These are phyloP conservation scores for Nakazawaea ambrosiae DNA, from an alignment of 805 yeast species.

Conservation along the genomic window DNA sequence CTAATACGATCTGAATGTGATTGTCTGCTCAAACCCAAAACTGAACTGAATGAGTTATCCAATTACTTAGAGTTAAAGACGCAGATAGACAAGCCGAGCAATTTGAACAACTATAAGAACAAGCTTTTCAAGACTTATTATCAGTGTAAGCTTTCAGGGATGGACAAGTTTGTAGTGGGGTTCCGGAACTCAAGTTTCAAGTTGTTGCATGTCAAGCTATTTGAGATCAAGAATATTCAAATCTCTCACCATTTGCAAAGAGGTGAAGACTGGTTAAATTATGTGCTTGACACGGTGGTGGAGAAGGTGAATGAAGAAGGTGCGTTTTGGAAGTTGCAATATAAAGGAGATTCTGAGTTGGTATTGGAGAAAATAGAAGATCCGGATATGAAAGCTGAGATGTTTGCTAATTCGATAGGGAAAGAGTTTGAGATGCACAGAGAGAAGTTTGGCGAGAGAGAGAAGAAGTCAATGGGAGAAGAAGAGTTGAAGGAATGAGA, in stretches of 20 bases:
- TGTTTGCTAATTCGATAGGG: too few species aligned
- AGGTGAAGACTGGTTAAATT: conserved; percentile 6
- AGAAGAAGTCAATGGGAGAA: too few species aligned
- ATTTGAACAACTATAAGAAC: not conserved
- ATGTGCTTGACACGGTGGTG: conserved; percentile 1
- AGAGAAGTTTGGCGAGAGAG: too few species aligned
- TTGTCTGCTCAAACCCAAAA: not conserved
- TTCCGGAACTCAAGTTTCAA: conserved; percentile 1
- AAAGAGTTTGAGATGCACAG: too few species aligned
- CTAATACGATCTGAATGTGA: conserved; percentile 3
- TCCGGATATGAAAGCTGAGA: too few species aligned
- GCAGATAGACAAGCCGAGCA: not conserved
- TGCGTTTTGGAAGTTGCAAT: conserved; percentile 4
- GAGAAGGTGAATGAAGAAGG: not conserved
- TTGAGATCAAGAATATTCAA: not conserved
- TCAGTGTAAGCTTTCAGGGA: conserved; percentile 8
- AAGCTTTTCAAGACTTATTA: conserved; percentile 6
- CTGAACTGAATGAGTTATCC: not conserved
- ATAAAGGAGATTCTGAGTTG: not conserved
- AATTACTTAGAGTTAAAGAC: conserved; percentile 6
- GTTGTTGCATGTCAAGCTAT: not conserved
- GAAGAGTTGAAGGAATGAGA: too few species aligned
- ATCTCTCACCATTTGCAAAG: not conserved
- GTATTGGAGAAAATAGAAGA: too few species aligned
- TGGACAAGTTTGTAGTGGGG: conserved; percentile 1